A percentile compares a stretch with the other conserved stretches of the same genome.
phyloP scores from a whole-genome alignment of 208 protist genomes.

The Lotmaria passim region DNA sequence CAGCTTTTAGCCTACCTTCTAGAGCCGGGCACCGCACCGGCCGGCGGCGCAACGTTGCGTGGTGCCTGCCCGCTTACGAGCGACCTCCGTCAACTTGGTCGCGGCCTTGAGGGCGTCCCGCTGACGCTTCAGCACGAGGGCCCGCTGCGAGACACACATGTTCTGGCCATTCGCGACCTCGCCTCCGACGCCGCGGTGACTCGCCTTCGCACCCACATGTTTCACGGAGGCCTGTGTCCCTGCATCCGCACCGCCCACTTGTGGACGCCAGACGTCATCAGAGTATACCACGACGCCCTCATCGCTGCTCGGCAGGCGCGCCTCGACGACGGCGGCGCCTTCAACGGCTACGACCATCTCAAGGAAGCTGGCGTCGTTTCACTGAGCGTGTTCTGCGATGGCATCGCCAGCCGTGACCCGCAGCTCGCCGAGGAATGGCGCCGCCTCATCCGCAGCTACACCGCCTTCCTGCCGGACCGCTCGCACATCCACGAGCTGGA shows the following conservation, averaged over 20 bases:
- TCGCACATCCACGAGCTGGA: slow-evolving; percentile 82
- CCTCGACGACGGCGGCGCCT: slow-evolving; percentile 3
- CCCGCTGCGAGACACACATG: slow-evolving; percentile 6
- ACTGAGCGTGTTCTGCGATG: slow-evolving; percentile 22
- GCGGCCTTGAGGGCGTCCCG: slow-evolving; percentile 6
- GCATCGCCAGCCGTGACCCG: background rate
- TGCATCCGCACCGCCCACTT: background rate
- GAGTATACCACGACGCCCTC: slow-evolving; percentile 1
- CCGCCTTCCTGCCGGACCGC: slow-evolving; percentile 71
- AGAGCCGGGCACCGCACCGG: background rate
- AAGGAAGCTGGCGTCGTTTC: slow-evolving; percentile 39
- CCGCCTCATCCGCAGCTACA: slow-evolving; percentile 68
- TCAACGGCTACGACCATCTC: slow-evolving; percentile 22
- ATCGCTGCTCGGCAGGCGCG: slow-evolving; percentile 17
- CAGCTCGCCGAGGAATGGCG: slow-evolving; percentile 25
- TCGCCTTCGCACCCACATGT: background rate
- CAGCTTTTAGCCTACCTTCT: slow-evolving; percentile 33
- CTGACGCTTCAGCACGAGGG: slow-evolving; percentile 18
- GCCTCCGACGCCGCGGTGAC: slow-evolving; percentile 13
- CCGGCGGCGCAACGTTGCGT: background rate
- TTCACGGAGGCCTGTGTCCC: slow-evolving; percentile 9
- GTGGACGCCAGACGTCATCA: slow-evolving; percentile 5
- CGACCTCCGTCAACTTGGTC: background rate
- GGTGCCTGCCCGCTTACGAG: background rate
- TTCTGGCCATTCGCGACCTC: slow-evolving; percentile 15